Evolutionary conservation across 495 filamentous ascomycete species (phyloP), one percentile per base, ranked within the genome.

Genomic region (Penicillium bovifimosum): DNA sequence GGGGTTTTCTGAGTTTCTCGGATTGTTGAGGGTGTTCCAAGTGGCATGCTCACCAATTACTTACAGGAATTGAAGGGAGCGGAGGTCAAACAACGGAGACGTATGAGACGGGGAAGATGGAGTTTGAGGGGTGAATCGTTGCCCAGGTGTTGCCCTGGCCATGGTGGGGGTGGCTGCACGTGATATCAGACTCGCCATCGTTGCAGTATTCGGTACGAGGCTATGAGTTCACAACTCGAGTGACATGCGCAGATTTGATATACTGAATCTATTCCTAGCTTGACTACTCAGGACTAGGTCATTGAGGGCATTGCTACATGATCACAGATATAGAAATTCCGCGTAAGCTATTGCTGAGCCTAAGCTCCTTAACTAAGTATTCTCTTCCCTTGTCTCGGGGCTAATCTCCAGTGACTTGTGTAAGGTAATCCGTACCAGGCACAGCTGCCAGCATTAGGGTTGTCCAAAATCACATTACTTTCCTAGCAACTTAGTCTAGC

Each of bases 81-180:
- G 54, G 54, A 56, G 60, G 54, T 59, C 55, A 67, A 42, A 46
- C 52, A 61, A 53, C 54, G 59, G 60, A 59, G 59, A 58, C 49
- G 55, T 58, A 62, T 50, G 64, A 48, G 24, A 48, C 46, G 66
- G 64, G 65, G 65, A 64, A 64, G 61, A 65, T 66, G 56, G 63
- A 67, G 62, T 65, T 67, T 66, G 68, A 65, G 68, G 62, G 61
- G 67, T 50, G 48, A 50, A 50, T 63, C 64, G 60, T 68, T 64
- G 65, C 60, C 63, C 62, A 63, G 62, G 66, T 66, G 64, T 67
- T 70, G 62, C 60, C 59, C 64, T 64, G 59, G 54, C 60, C 59
- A 65, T 64, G 56, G 67, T 50, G 50, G 33, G 17, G 58, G 44
- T 52, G 43, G 41, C 53, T 52, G 58, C 70, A 71, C 70, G 68